phyloP scores from a whole-genome alignment of 306 rosid genomes.

The Nissolia schottii region DNA sequence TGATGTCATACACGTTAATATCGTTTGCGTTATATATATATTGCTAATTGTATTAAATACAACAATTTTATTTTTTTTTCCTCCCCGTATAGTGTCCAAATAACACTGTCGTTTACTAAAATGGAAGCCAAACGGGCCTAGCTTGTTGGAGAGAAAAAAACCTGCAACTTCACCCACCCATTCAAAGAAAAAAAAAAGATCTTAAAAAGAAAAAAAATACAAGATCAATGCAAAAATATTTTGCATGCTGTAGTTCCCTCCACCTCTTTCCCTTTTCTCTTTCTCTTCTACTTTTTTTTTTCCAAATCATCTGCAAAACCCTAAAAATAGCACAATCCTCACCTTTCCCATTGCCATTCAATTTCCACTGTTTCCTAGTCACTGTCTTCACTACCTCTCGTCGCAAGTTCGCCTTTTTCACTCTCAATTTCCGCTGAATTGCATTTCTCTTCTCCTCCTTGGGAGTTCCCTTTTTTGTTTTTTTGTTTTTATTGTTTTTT shows the following conservation, averaged over 20 bases:
- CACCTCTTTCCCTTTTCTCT: neutral
- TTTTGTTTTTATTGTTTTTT: too few relatives aligned
- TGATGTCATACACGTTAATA: too few relatives aligned
- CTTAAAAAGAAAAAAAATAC: neutral
- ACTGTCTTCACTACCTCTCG: neutral
- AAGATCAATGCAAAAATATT: neutral
- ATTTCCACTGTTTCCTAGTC: neutral
- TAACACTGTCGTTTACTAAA: too few relatives aligned
- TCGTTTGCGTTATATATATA: too few relatives aligned
- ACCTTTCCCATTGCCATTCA: neutral
- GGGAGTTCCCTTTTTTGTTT: conserved; percentile 5
- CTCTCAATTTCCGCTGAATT: conserved; percentile 14
- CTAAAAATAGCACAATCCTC: conserved; percentile 22
- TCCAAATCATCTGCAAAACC: conserved; percentile 31
- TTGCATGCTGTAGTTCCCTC: conserved; percentile 28
- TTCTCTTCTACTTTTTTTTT: neutral
- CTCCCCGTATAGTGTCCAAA: too few relatives aligned
- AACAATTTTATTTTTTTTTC: too few relatives aligned
- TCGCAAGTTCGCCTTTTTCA: neutral
- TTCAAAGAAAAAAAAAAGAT: neutral
- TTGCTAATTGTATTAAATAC: too few relatives aligned
- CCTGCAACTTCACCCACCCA: neutral
- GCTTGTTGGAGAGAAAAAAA: neutral
- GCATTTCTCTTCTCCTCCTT: neutral
- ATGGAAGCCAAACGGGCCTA: too few relatives aligned